These are phyloP conservation scores for Puccinia polysora DNA, from an alignment of 1,284 basidiomycete species.

Conservation along the genomic window DNA sequence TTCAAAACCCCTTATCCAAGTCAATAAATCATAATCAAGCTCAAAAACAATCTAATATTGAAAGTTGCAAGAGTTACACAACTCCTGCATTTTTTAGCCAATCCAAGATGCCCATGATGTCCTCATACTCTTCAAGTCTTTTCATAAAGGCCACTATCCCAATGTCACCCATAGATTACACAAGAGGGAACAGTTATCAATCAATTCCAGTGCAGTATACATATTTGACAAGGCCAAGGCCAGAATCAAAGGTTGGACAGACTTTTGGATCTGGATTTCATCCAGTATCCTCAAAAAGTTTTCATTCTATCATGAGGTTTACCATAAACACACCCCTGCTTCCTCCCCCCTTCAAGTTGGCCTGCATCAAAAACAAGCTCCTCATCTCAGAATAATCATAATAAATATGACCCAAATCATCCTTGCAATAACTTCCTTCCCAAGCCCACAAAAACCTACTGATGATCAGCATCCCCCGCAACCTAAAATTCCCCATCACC, in stretches of 20 bases:
- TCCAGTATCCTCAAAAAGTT: constrained; percentile 89
- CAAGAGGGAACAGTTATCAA: constrained; percentile 85
- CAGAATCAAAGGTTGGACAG: constrained; percentile 97
- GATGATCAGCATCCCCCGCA: not conserved
- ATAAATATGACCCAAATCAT: not conserved
- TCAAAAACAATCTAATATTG: constrained; percentile 26
- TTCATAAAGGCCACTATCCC: constrained; percentile 79
- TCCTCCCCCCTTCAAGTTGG: not conserved
- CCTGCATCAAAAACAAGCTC: not conserved
- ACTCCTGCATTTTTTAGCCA: constrained; percentile 56
- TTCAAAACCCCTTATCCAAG: not conserved
- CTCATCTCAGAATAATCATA: not conserved
- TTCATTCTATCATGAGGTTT: constrained; percentile 59
- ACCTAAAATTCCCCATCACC: not conserved
- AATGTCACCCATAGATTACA: constrained; percentile 88
- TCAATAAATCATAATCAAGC: not conserved
- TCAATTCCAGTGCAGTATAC: constrained; percentile 88
- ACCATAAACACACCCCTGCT: constrained; percentile 25
- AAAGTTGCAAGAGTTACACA: constrained; percentile 26
- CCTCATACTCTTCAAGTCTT: constrained; percentile 89
- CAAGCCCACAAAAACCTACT: not conserved
- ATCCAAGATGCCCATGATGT: constrained; percentile 94
- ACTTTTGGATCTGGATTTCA: constrained; percentile 88
- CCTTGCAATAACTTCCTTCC: not conserved
- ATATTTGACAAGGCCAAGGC: constrained; percentile 97